Conservation (phyloP, 768 basidiomycete species). For the Calocybe cyanea region DNA sequence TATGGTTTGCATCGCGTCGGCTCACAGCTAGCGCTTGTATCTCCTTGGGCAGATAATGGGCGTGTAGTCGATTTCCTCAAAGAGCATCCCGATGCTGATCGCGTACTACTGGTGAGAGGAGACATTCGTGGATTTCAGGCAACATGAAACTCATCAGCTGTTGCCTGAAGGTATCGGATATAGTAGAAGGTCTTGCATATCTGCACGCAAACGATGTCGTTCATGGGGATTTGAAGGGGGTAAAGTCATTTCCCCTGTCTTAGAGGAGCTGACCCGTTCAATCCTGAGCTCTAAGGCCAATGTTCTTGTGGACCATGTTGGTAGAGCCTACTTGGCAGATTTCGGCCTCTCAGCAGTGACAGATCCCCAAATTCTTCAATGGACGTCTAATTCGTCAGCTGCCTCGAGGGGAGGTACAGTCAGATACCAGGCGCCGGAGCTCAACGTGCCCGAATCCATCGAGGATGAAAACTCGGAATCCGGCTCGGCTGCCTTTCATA, state of each 20-base stretch:
- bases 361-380: background rate
- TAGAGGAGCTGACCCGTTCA: background rate
- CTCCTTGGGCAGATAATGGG: constrained; percentile 22
- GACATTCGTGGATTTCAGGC: background rate
- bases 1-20: constrained; percentile 21
- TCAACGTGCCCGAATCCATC: background rate
- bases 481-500: background rate
- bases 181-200: background rate
- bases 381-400: background rate
- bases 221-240: constrained; percentile 4
- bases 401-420: background rate
- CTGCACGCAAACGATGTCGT: constrained; percentile 1
- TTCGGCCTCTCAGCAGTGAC: background rate
- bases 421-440: background rate
- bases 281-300: background rate
- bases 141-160: background rate
- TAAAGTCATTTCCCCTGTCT: background rate
- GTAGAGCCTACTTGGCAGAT: background rate
- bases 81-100: constrained; percentile 17
- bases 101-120: constrained; percentile 26
- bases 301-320: background rate
- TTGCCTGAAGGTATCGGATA: background rate
- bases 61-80: constrained; percentile 26
- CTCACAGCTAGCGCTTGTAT: constrained; percentile 27
- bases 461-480: background rate